Base-by-base conservation (phyloP, 352 stramenopile genomes). In the Globisporangium parvum region DNA sequence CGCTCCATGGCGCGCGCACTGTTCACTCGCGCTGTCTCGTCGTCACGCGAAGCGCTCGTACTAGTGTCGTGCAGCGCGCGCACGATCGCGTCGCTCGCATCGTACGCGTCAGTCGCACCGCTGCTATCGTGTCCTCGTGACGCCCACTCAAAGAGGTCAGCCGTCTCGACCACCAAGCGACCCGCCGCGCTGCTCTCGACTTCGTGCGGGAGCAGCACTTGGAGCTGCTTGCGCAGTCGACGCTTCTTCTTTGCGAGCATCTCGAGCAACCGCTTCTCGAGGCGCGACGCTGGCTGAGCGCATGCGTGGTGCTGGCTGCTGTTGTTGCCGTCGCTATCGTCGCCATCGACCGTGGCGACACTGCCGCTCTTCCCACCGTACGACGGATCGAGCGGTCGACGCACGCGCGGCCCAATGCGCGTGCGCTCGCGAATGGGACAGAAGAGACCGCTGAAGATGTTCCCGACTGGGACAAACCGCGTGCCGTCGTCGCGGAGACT, bases 391-490 rank as follows among this genome's bases (percentile, higher is more conserved):
- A 93, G 60, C 14, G 83, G 83, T 0, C 80, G 75, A 35, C 71
- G 73, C 18, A 89, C 60, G 15, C 71, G 65, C 1, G 78, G 80
- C 18, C 78, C 77, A 12, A 87, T 50, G 28, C 65, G 69, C 24
- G 71, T 77, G 53, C 73, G 86, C 52, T 94, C 81, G 17, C 83
- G 71, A 41, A 96, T 91, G 10, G 85, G 85, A 59, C 85, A 97
- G 60, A 83, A 96, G 15, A 98, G 70, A 0, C 91, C 91, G 41
- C 77, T 96, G 60, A 98, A 98, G 57, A 97, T 95, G 54, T 97
- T 97, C 3, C 91, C 91, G 28, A 98, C 87, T 5, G 75, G 83
- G 17, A 96, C 88, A 35, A 75, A 93, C 31, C 89, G 87, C 31
- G 87, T 95, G 23, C 87, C 85, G 47, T 95, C 79, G 44, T 81